Base-by-base conservation (phyloP, 1,284 basidiomycete species). In the Amylostereum chailletii region DNA sequence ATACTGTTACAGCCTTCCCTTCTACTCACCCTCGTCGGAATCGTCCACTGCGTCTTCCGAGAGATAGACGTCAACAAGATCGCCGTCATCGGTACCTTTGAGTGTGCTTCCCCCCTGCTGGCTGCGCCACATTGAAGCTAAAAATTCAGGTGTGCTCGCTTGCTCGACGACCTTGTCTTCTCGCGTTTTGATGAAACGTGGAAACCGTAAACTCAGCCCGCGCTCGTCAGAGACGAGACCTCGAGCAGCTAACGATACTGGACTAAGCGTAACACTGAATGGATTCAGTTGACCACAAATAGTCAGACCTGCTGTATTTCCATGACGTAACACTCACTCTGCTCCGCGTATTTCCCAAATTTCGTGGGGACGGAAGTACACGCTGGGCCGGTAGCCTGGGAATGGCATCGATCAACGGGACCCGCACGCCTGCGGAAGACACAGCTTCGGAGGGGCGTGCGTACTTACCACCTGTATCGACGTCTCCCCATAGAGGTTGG, bases 311-410 rank as follows among this genome's bases (percentile, higher is more conserved):
- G 19, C 19, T 19, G 19, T 19, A 19, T 19, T 19, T 19, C 19
- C 19, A 19, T 19, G 19, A 19, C 19, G 42, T 27, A 32, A 46
- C 38, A 66, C 77, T 65, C 60, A 90, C 87, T 94, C 91, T 47
- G 94, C 92, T 19, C 91, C 91, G 27, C 88, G 77, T 52, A 96
- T 86, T 68, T 95, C 91, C 91, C 92, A 94, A 34, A 94, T 89
- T 63, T 94, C 90, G 51, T 71, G 70, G 3, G 94, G 93, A 55
- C 77, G 76, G 65, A 94, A 94, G 74, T 88, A 94, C 3, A 94
- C 81, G 53, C 87, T 79, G 0, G 94, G 94, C 46, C 65, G 73
- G 31, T 90, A 79, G 0, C 83, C 91, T 82, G 56, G 48, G n/a
- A 39, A 42, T 42, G 32, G 30, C 26, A 37, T 19, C 19, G 19